phyloP scores from a whole-genome alignment of 306 rosid species.

The Cucumis cinereus region DNA sequence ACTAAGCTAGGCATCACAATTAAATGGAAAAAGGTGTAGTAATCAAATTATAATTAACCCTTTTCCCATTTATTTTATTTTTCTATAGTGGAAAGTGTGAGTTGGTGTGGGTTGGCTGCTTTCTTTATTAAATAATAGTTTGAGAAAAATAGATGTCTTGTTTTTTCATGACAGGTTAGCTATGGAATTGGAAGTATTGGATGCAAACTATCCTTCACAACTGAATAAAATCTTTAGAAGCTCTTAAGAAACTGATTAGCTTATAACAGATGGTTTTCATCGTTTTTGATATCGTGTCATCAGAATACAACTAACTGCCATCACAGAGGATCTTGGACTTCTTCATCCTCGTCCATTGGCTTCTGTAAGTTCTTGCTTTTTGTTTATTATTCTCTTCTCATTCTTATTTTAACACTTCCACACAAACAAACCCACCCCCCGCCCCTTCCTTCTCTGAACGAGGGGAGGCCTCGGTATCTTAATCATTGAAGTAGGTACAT shows the following conservation, averaged over 20 bases:
- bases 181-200: conserved; percentile 20
- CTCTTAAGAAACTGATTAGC: conserved; percentile 25
- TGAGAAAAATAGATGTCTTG: conserved; percentile 8
- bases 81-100: not conserved
- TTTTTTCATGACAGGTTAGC: conserved; percentile 10
- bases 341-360: not conserved
- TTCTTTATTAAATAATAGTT: not conserved
- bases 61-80: not conserved
- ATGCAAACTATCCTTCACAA: conserved; percentile 21
- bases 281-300: not conserved
- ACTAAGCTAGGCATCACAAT: conserved; percentile 71
- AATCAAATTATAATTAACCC: not conserved
- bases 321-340: not conserved
- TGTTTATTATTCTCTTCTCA: not conserved
- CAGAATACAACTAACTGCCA: not conserved
- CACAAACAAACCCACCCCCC: not conserved
- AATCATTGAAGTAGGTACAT: not conserved
- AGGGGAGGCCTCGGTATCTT: not conserved
- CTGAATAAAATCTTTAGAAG: conserved; percentile 1
- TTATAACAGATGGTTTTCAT: conserved; percentile 1
- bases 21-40: conserved; percentile 9
- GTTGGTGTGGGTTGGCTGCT: not conserved
- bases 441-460: not conserved
- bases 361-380: not conserved
- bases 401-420: not conserved